These are phyloP conservation scores for Talaromyces sp. DNA, from an alignment of 2,329 filamentous ascomycete genomes.

Conservation along the genomic window DNA sequence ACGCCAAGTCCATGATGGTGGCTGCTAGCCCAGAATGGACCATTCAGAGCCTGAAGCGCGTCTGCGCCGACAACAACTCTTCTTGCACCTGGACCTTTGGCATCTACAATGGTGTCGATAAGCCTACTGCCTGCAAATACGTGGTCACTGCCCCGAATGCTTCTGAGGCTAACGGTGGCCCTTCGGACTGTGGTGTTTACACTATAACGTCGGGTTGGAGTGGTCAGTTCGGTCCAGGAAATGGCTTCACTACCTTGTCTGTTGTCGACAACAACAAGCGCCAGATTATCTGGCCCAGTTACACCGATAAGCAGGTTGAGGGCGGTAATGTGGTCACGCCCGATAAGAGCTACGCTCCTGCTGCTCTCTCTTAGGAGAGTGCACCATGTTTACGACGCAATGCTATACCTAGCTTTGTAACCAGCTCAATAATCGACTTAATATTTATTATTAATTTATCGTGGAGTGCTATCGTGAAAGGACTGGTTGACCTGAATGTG, in stretches of 20 bases:
- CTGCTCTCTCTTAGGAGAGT: slow-evolving; percentile 17
- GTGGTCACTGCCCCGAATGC: slow-evolving; percentile 30
- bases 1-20: slow-evolving; percentile 37
- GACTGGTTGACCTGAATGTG: neutral
- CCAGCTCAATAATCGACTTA: neutral
- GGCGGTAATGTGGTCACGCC: slow-evolving; percentile 43
- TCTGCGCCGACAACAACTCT: slow-evolving; percentile 36
- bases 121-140: slow-evolving; percentile 34
- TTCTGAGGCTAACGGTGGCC: slow-evolving; percentile 36
- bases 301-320: slow-evolving; percentile 48
- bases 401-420: neutral
- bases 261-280: slow-evolving; percentile 42
- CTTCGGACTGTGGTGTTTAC: slow-evolving; percentile 45
- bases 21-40: slow-evolving; percentile 37
- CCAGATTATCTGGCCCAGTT: slow-evolving; percentile 48
- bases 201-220: slow-evolving; percentile 52
- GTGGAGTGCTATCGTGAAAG: neutral
- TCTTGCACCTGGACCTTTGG: slow-evolving; percentile 42
- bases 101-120: slow-evolving; percentile 31
- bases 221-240: slow-evolving; percentile 48
- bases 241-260: slow-evolving; percentile 52
- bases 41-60: slow-evolving; percentile 36
- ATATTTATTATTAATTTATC: neutral
- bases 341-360: slow-evolving; percentile 43
- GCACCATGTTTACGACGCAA: neutral